A percentile compares a stretch with the other conserved stretches of the same genome.
phyloP scores from a whole-genome alignment of 352 stramenopile genomes.

The Pythium plurisporium region DNA sequence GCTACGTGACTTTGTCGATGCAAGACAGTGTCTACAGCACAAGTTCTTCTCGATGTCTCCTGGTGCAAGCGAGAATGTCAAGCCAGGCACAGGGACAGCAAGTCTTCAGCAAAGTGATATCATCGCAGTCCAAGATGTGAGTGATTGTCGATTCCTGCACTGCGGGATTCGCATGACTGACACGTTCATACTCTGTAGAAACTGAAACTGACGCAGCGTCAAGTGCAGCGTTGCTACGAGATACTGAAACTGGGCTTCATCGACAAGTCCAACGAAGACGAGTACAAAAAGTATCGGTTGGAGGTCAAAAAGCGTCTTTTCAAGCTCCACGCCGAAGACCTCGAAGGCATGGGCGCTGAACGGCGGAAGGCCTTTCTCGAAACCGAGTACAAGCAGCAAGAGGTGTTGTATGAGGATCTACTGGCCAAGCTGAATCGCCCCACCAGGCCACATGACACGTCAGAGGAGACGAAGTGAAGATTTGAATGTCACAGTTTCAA shows the following conservation, averaged over 20 bases:
- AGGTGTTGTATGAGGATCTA: constrained; percentile 49
- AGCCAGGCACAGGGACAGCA: constrained; percentile 31
- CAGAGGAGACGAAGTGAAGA: too few species aligned
- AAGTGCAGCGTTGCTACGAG: constrained; percentile 82
- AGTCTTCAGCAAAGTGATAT: constrained; percentile 46
- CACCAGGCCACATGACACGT: too few species aligned
- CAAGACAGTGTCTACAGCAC: constrained; percentile 52
- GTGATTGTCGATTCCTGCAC: neutral
- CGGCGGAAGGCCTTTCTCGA: constrained; percentile 79
- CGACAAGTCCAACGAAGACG: constrained; percentile 38
- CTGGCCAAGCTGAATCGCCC: constrained; percentile 28
- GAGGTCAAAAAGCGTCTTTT: constrained; percentile 84
- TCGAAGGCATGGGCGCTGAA: constrained; percentile 69
- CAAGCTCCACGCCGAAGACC: constrained; percentile 56
- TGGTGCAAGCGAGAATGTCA: constrained; percentile 11
- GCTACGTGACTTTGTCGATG: constrained; percentile 70
- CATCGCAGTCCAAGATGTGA: constrained; percentile 53
- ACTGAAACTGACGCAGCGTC: constrained; percentile 74
- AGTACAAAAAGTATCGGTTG: constrained; percentile 63
- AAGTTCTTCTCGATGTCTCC: constrained; percentile 58
- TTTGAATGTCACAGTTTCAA: neutral
- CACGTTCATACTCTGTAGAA: neutral
- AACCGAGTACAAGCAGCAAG: constrained; percentile 47
- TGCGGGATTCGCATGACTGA: neutral
- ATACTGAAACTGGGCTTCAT: constrained; percentile 60